Base-by-base conservation (phyloP, 768 basidiomycete species). In the Terana coerulea region DNA sequence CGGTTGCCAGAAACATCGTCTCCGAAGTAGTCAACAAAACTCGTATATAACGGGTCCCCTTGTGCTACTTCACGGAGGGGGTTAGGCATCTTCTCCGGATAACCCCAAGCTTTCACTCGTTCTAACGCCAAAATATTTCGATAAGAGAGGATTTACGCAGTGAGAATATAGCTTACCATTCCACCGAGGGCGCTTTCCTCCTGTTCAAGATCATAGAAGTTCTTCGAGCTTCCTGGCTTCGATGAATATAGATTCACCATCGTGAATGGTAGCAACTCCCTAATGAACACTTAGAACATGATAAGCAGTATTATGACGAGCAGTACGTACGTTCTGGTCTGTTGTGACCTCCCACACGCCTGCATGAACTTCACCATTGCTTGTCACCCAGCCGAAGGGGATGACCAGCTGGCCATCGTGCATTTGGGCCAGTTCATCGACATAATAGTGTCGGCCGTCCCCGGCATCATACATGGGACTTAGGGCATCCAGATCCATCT, bases 371-470 rank as follows among this genome's bases (percentile, higher is more conserved):
- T 21, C 26, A 4, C 47, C 45, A 9, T 37, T 10, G 9, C 17
- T 29, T 3, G 15, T 47, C 11, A 59, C 7, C 58, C 58, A 63
- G 5, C 55, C 35, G 1, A 57, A 21, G 3, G 61, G 61, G 11
- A 64, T 55, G 2, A 63, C 50, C 9, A 52, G 49, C 8, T 22
- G 29, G 2, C 55, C 54, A 34, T 52, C 35, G 0, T 17, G 6
- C 7, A 58, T 12, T 17, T 35, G 15, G 12, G 58, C 55, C 12
- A 59, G 21, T 40, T 59, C 55, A 15, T 56, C 40, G 44, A 59
- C 42, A 29, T 59, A 59, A 44, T 47, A 59, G 26, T 59, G 54
- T 2, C 31, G 51, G 21, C 51, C 40, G 2, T 17, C 42, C 9
- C 19, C 39, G 34, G 45, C 53, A 17, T 43, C 25, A 22, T 24